These are phyloP conservation scores for Aureobasidium vineae DNA, from an alignment of 2,329 filamentous ascomycete genomes.

Conservation along the genomic window DNA sequence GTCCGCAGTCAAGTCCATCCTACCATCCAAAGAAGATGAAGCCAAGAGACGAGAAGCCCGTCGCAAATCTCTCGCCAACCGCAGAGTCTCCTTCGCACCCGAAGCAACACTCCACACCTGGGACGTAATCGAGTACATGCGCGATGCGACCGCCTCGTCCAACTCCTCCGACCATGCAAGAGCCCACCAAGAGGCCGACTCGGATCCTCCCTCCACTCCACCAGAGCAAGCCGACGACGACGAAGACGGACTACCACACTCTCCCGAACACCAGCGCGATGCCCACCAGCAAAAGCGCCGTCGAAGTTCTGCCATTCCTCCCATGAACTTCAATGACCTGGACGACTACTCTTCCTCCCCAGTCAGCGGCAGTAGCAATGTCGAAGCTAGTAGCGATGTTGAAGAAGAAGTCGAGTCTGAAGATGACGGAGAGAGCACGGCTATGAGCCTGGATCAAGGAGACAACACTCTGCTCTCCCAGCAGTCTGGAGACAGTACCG, in stretches of 20 bases:
- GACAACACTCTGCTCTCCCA: constrained; percentile 48
- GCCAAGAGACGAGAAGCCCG: constrained; percentile 77
- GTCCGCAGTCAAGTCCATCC: constrained; percentile 51
- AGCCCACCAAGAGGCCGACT: constrained; percentile 45
- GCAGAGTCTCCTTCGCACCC: constrained; percentile 93
- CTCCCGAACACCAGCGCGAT: constrained; percentile 64
- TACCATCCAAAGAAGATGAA: constrained; percentile 59
- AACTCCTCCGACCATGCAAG: constrained; percentile 68
- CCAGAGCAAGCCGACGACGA: constrained; percentile 61
- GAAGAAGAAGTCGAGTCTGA: constrained; percentile 56
- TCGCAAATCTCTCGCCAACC: constrained; percentile 85
- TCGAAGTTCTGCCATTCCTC: constrained; percentile 65
- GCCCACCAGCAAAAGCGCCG: constrained; percentile 61
- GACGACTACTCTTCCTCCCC: constrained; percentile 75
- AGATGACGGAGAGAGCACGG: constrained; percentile 61
- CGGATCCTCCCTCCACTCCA: constrained; percentile 61
- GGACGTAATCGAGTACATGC: constrained; percentile 85
- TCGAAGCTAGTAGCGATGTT: constrained; percentile 48
- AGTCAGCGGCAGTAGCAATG: constrained; percentile 60
- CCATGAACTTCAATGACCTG: constrained; percentile 63
- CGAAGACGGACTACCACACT: constrained; percentile 51
- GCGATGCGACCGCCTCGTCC: constrained; percentile 78
- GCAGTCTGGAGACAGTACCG: constrained; percentile 51
- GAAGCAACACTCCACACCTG: constrained; percentile 97
- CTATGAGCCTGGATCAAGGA: constrained; percentile 76